Evolutionary conservation across 371 early-diverging fungal genomes (phyloP), one percentile per base, ranked within the genome.

Genomic region (Coemansia sp.): DNA sequence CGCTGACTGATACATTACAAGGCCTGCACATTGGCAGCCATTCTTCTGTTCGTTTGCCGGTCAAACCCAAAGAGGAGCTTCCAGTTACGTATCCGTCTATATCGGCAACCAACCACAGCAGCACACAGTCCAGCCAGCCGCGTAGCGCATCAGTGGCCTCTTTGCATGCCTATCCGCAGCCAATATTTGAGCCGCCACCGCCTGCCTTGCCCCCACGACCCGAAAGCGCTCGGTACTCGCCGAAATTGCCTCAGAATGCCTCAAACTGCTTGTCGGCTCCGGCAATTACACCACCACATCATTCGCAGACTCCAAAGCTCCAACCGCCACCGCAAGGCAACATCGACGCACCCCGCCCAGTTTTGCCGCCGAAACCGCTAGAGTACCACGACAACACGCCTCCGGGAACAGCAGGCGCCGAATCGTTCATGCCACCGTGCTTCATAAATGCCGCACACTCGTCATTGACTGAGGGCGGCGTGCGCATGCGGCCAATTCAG

Each of bases 401-500:
- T 9, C 16, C 14, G n/a, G 31, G 4, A 14, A 14, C 11, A 9
- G 45, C 55, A 34, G 38, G 5, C 4, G 42, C 45, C 39, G n/a
- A 41, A 6, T n/a, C 20, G 40, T 70, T 57, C 35, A 73, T 67
- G 62, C 64, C 63, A 31, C 55, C 55, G 32, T 63, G 62, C 50
- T 14, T 72, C 13, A 70, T 66, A 30, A 38, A 43, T 34, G 43
- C 55, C 30, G 41, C 39, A 1, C 70, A 68, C 40, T 41, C 59
- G 40, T 57, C 66, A n/a, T 38, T 67, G 40, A 65, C 72, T 5
- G 89, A 90, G 69, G 73, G 85, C 49, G 88, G 89, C 16, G 80
- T 79, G 58, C 84, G 84, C 42, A 67, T 94, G 59, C 83, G 94
- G 36, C 82, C 71, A 14, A 62, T 95, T 42, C 71, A 83, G 38